Percentiles rank a stretch among this genome's conserved stretches.
Conservation (phyloP, 352 stramenopile genomes). For the Phytophthora crassamura region DNA sequence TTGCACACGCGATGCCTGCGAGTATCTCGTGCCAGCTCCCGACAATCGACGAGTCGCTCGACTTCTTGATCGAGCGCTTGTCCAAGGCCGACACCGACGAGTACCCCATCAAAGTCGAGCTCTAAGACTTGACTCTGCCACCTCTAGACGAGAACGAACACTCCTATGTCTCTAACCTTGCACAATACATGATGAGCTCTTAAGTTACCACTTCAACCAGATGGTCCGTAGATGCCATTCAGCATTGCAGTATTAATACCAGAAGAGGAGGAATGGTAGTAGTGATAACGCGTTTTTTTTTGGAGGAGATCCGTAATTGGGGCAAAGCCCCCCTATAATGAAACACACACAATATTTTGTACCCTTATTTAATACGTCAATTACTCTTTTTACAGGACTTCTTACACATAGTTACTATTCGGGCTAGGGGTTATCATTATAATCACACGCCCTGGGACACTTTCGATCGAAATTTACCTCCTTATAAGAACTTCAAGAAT, state of each 20-base stretch:
- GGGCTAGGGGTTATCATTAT: no score
- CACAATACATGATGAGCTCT: background rate
- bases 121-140: slow-evolving; percentile 9
- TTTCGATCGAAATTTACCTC: no score
- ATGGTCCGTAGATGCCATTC: no score
- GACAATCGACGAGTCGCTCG: slow-evolving; percentile 61
- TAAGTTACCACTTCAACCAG: background rate
- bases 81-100: slow-evolving; percentile 14
- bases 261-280: background rate
- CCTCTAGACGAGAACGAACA: background rate
- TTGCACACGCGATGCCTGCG: background rate
- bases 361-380: no score
- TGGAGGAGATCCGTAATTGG: background rate
- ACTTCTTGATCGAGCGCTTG: slow-evolving; percentile 62
- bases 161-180: background rate
- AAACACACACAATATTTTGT: no score
- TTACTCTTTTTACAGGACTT: no score
- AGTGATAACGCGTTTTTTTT: background rate
- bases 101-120: slow-evolving; percentile 5
- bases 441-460: no score
- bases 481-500: no score
- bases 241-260: no score
- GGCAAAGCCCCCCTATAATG: no score
- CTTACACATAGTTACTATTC: no score
- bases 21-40: slow-evolving; percentile 33